phyloP scores from a whole-genome alignment of 306 rosid genomes.

The Inga laurina region DNA sequence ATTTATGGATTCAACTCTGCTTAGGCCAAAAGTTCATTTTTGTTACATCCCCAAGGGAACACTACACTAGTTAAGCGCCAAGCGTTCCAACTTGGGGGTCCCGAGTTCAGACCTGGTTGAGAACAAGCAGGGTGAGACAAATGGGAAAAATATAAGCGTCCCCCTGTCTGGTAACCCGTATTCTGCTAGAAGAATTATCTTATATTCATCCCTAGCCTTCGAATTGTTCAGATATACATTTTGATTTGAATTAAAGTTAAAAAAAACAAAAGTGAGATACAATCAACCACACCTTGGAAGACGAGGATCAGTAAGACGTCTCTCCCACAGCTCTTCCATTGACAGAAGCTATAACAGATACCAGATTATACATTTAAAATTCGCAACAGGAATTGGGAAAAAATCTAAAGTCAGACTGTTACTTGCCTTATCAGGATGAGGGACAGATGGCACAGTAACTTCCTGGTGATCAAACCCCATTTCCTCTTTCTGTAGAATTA shows the following conservation, averaged over 20 bases:
- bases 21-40: constrained; percentile 5
- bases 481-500: constrained; percentile 75
- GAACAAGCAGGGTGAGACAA: background rate
- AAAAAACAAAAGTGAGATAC: background rate
- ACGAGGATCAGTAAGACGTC: constrained; percentile 76
- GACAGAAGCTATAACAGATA: constrained; percentile 66
- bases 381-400: constrained; percentile 1
- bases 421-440: constrained; percentile 74
- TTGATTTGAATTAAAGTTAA: background rate
- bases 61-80: background rate
- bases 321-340: constrained; percentile 83
- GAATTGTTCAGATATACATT: constrained; percentile 1
- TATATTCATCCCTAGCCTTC: constrained; percentile 16
- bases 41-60: constrained; percentile 11
- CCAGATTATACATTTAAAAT: constrained; percentile 11
- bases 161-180: constrained; percentile 18
- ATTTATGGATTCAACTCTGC: background rate
- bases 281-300: constrained; percentile 71
- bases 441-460: constrained; percentile 75
- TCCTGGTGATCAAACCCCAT: constrained; percentile 76
- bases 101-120: constrained; percentile 7
- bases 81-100: background rate
- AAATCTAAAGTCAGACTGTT: constrained; percentile 11
- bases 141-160: background rate
- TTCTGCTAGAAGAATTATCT: background rate